Evolutionary conservation across 768 basidiomycete genomes (phyloP).

Genomic region (Leccinellum luteum): DNA sequence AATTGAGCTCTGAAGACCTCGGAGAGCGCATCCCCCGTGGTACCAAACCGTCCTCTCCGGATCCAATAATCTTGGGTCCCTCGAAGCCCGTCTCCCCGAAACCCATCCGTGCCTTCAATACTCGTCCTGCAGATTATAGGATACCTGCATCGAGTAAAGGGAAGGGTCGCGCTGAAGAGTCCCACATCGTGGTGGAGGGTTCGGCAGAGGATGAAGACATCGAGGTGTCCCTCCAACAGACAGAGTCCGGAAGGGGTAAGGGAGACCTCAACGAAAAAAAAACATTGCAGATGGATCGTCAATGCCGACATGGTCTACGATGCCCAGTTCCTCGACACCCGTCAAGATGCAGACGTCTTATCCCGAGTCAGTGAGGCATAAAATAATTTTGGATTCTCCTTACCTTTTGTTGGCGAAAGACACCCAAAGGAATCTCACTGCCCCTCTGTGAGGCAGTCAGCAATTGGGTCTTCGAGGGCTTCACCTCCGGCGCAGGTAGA

Average conservation of each 20-base stretch:
- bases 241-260: not conserved
- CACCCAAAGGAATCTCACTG: constrained; percentile 16
- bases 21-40: constrained; percentile 15
- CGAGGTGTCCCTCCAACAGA: constrained; percentile 5
- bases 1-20: constrained; percentile 18
- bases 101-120: constrained; percentile 22
- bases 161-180: constrained; percentile 20
- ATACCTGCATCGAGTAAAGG: constrained; percentile 15
- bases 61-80: constrained; percentile 11
- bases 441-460: constrained; percentile 37
- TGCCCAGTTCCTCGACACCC: constrained; percentile 18
- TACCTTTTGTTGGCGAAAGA: constrained; percentile 10
- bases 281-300: not conserved
- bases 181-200: constrained; percentile 12
- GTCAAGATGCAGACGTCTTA: constrained; percentile 5
- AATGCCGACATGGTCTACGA: constrained; percentile 9
- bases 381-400: not conserved
- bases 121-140: constrained; percentile 8
- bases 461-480: constrained; percentile 13
- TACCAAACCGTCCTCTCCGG: constrained; percentile 18
- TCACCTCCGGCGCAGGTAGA: constrained; percentile 34
- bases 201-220: constrained; percentile 26
- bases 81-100: not conserved
- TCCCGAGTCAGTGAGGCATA: constrained; percentile 19
- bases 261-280: not conserved